Evolutionary conservation across 2,329 filamentous ascomycete genomes (phyloP).

Genomic region (Fusarium sp.): DNA sequence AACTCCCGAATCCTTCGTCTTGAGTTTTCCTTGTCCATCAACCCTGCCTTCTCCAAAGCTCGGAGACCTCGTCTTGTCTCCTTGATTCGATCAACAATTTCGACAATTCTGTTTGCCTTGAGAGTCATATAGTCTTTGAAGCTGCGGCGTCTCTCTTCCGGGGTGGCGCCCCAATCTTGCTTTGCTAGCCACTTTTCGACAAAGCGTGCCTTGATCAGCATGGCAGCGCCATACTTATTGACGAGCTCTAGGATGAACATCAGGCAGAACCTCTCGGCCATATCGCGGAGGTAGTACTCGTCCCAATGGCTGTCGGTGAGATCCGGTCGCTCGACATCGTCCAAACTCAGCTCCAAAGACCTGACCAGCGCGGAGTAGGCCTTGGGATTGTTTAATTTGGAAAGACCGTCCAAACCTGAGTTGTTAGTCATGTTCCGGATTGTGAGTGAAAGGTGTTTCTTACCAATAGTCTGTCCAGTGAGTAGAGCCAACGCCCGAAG

Average conservation of each 20-base stretch:
- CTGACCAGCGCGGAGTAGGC: conserved; percentile 69
- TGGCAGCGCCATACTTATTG: conserved; percentile 67
- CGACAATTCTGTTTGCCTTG: conserved; percentile 64
- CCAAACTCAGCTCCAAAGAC: conserved; percentile 67
- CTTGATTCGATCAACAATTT: conserved; percentile 63
- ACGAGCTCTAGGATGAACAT: conserved; percentile 69
- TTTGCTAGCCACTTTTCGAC: conserved; percentile 79
- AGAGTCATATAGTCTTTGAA: conserved; percentile 64
- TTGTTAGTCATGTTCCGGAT: conserved; percentile 27
- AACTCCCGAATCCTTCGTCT: conserved; percentile 47
- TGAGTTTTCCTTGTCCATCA: conserved; percentile 54
- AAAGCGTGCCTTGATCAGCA: conserved; percentile 71
- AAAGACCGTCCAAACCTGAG: conserved; percentile 54
- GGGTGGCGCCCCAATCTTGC: conserved; percentile 73
- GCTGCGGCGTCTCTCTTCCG: conserved; percentile 64
- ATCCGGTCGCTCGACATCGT: conserved; percentile 61
- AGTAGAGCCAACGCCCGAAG: conserved; percentile 68
- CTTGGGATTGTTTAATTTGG: conserved; percentile 61
- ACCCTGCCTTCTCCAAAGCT: conserved; percentile 63
- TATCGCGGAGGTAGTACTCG: conserved; percentile 71
- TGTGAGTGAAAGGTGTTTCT: conserved; percentile 13
- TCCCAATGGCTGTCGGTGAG: conserved; percentile 69
- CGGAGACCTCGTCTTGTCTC: conserved; percentile 63
- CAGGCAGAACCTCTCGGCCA: conserved; percentile 70
- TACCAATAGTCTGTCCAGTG: conserved; percentile 56